A percentile compares a stretch with the other conserved stretches of the same genome.
Conservation (phyloP, 2,329 filamentous ascomycete genomes). For the Elsinoe fawcettii region DNA sequence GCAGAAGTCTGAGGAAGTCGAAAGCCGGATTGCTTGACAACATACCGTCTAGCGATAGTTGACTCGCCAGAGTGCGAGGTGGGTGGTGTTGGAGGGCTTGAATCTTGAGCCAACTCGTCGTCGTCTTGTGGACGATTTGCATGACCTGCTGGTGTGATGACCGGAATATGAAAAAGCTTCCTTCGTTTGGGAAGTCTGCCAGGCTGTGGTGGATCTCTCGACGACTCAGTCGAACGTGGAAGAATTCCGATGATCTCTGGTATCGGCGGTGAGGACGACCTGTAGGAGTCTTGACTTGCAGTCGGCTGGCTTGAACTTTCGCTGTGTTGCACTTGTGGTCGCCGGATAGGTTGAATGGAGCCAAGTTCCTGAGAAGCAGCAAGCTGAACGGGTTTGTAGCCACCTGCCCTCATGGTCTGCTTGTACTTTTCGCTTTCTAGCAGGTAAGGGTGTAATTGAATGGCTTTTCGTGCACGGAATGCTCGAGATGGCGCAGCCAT, state of each 20-base stretch:
- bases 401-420: slow-evolving; percentile 35
- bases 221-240: not conserved
- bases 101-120: not conserved
- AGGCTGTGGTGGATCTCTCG: not conserved
- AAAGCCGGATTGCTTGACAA: not conserved
- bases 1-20: not conserved
- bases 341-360: slow-evolving; percentile 15
- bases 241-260: not conserved
- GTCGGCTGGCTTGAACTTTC: not conserved
- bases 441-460: slow-evolving; percentile 43
- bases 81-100: slow-evolving; percentile 6
- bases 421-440: slow-evolving; percentile 39
- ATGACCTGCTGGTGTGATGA: not conserved
- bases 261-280: not conserved
- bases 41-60: not conserved
- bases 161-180: slow-evolving; percentile 1
- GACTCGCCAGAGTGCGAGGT: slow-evolving; percentile 7
- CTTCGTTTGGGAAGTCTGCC: slow-evolving; percentile 9
- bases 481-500: slow-evolving; percentile 24
- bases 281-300: slow-evolving; percentile 9
- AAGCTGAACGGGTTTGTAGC: slow-evolving; percentile 37
- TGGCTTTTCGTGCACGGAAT: slow-evolving; percentile 40
- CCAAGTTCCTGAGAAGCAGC: slow-evolving; percentile 18
- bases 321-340: not conserved
- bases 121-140: not conserved